phyloP scores from a whole-genome alignment of 306 rosid species.

The Begonia peltatifolia region DNA sequence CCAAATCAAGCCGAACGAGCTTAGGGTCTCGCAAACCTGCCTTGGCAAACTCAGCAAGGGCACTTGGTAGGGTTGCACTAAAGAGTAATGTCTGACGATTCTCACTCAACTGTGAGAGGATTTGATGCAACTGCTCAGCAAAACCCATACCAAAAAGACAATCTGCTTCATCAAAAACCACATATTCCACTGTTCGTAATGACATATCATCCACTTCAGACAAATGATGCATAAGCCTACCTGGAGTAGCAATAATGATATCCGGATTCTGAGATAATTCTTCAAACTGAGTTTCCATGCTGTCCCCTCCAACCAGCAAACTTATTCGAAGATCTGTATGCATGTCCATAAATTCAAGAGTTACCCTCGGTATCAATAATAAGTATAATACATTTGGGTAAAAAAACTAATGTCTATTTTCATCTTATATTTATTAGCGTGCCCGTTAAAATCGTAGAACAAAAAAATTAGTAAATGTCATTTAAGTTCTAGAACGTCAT shows the following conservation, averaged over 20 bases:
- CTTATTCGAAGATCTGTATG: slow-evolving; percentile 67
- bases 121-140: slow-evolving; percentile 72
- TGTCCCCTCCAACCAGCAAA: slow-evolving; percentile 91
- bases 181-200: slow-evolving; percentile 67
- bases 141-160: slow-evolving; percentile 80
- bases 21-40: slow-evolving; percentile 89
- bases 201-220: slow-evolving; percentile 87
- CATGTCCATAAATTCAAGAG: neutral
- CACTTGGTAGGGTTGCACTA: slow-evolving; percentile 85
- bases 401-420: no score
- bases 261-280: slow-evolving; percentile 77
- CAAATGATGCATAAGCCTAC: slow-evolving; percentile 92
- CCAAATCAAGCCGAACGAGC: slow-evolving; percentile 78
- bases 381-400: neutral
- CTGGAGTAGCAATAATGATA: slow-evolving; percentile 86
- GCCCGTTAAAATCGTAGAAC: neutral
- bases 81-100: slow-evolving; percentile 85
- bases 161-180: slow-evolving; percentile 91
- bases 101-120: slow-evolving; percentile 66
- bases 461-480: neutral
- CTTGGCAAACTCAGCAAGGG: slow-evolving; percentile 94
- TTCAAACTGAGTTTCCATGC: slow-evolving; percentile 87
- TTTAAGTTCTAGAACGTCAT: neutral
- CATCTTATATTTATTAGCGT: neutral
- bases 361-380: neutral